These are phyloP conservation scores for Scedosporium boydii DNA, from an alignment of 2,329 filamentous ascomycete genomes.

Conservation along the genomic window DNA sequence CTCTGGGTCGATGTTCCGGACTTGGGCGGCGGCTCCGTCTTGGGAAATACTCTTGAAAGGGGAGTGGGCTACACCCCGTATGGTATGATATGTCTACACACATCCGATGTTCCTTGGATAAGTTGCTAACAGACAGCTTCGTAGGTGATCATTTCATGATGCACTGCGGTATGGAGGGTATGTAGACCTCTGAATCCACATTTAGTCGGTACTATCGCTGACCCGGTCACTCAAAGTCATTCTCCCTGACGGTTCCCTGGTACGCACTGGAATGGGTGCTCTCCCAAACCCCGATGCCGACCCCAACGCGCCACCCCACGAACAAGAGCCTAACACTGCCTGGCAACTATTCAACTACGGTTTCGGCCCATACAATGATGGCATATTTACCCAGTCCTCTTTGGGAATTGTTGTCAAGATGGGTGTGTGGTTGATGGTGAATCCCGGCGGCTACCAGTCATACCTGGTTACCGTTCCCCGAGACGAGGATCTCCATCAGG, in stretches of 20 bases:
- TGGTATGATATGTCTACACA: conserved; percentile 7
- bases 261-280: conserved; percentile 38
- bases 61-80: conserved; percentile 36
- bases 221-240: conserved; percentile 18
- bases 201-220: not conserved
- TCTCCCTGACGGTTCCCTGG: conserved; percentile 31
- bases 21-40: conserved; percentile 30
- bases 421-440: conserved; percentile 34
- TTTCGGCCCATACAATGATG: conserved; percentile 29
- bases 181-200: not conserved
- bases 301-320: conserved; percentile 18
- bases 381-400: conserved; percentile 41
- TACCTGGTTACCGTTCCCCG: conserved; percentile 29
- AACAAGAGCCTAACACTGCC: conserved; percentile 15
- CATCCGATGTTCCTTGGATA: not conserved
- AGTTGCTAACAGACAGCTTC: not conserved
- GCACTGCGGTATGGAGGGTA: conserved; percentile 29
- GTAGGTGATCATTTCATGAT: conserved; percentile 21
- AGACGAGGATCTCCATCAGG: conserved; percentile 23
- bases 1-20: conserved; percentile 34
- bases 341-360: conserved; percentile 28
- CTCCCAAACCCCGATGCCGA: conserved; percentile 23
- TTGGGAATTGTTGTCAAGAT: conserved; percentile 46
- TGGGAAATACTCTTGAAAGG: conserved; percentile 35
- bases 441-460: conserved; percentile 22